Evolutionary conservation across 495 filamentous ascomycete species (phyloP), one percentile per base, ranked within the genome.

Genomic region (Neurospora sp.): DNA sequence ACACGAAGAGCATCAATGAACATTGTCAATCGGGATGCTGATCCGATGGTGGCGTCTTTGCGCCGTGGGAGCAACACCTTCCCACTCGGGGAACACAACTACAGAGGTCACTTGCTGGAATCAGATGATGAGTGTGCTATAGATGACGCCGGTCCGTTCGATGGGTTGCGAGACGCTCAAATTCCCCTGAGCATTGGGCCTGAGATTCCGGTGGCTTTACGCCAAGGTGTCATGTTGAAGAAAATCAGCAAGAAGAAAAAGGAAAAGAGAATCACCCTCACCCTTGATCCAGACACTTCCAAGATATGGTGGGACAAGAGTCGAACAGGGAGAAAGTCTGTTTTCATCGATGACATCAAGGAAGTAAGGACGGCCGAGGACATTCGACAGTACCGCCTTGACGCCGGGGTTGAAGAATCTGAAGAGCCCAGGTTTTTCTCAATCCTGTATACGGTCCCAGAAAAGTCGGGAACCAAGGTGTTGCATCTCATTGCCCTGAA

Each of bases 341-440:
- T 99, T 76, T 96, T 96, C 78, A 90, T 99, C 72, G 96, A 99
- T 75, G 93, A 99, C 78, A 94, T 99, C 77, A 91, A 91, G 76
- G 93, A 97, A 74, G 93, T 99, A 59, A 90, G 94, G 71, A 88
- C 90, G 42, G 95, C 93, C 42, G 86, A 89, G n/a, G 93, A 97
- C 78, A 94, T 94, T 40, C 87, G 90, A 66, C 94, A 96, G 75
- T 97, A 97, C 76, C 91, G 92, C 13, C 91, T 97, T 79, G 94
- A 97, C 78, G 91, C 92, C 76, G 86, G 89, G 43, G 80, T 96
- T 38, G 76, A 89, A 5, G 86, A 89, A 71, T 85, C 88, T 11
- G 83, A 85, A 5, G 90, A 93, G 79, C 81, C 84, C 37, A 87
- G 89, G 28, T 97, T 94, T 90, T 93, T 98, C 76, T 96, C 96